Conservation (phyloP, 768 basidiomycete species). For the Austroboletus festivus region DNA sequence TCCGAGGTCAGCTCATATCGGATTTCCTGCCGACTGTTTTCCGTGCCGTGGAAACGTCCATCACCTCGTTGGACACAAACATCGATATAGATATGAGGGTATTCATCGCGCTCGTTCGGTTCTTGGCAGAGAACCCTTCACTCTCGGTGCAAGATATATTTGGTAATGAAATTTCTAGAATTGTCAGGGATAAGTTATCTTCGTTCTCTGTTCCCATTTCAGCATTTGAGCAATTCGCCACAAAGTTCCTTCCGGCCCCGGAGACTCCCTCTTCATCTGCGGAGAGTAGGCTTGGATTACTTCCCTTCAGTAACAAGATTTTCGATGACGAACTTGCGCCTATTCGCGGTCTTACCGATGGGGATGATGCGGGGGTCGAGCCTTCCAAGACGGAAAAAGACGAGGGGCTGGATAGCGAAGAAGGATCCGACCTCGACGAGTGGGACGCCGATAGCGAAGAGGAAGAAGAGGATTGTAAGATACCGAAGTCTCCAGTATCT, state of each 20-base stretch:
- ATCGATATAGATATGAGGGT: conserved; percentile 55
- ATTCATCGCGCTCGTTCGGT: conserved; percentile 44
- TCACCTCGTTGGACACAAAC: conserved; percentile 19
- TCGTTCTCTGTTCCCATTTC: conserved; percentile 15
- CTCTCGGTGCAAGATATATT: conserved; percentile 27
- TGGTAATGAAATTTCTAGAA: conserved; percentile 23
- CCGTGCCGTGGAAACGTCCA: conserved; percentile 25
- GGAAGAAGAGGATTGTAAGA: conserved; percentile 1
- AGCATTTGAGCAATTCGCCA: conserved; percentile 18
- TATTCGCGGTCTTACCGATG: conserved; percentile 23
- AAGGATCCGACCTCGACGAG: conserved; percentile 17
- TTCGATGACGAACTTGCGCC: conserved; percentile 40
- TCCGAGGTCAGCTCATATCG: conserved; percentile 32
- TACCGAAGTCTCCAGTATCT: accelerated
- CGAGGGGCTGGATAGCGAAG: conserved; percentile 15
- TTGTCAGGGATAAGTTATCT: conserved; percentile 24
- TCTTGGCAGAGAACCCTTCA: conserved; percentile 26
- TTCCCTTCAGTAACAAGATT: conserved; percentile 41
- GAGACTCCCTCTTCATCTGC: neutral
- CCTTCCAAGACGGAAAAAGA: conserved; percentile 5
- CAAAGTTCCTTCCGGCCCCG: conserved; percentile 18
- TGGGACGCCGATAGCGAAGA: conserved; percentile 21
- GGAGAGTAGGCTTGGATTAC: conserved; percentile 17
- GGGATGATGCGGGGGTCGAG: conserved; percentile 3
- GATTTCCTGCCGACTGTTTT: conserved; percentile 43